A percentile compares a stretch with the other conserved stretches of the same genome.
phyloP scores from a whole-genome alignment of 345 rosid genomes.

The Hibiscus syriacus region DNA sequence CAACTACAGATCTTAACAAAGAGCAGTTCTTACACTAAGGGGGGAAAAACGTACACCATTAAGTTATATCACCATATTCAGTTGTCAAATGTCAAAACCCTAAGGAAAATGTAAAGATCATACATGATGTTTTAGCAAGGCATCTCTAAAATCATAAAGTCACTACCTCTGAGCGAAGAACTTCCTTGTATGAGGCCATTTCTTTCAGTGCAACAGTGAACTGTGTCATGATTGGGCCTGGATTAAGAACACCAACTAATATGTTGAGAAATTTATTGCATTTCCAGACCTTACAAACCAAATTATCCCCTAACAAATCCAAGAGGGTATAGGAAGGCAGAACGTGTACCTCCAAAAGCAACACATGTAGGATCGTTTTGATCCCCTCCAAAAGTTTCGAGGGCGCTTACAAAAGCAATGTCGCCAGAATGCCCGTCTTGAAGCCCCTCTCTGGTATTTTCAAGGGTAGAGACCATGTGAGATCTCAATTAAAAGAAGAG shows the following conservation, averaged over 20 bases:
- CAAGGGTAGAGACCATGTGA: neutral
- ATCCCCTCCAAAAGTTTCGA: constrained; percentile 67
- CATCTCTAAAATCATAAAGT: too few relatives aligned
- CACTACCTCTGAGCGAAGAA: constrained; percentile 67
- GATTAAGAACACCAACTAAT: constrained; percentile 7
- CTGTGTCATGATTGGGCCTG: constrained; percentile 70
- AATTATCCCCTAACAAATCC: too few relatives aligned
- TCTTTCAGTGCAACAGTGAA: constrained; percentile 65
- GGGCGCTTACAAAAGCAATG: constrained; percentile 58
- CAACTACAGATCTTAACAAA: neutral
- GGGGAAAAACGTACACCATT: too few relatives aligned
- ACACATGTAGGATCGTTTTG: constrained; percentile 62
- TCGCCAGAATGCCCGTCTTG: constrained; percentile 61
- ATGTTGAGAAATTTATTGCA: constrained; percentile 5
- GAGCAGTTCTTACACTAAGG: neutral
- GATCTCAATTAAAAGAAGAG: neutral
- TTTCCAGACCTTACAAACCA: too few relatives aligned
- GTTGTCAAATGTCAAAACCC: too few relatives aligned
- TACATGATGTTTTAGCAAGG: too few relatives aligned
- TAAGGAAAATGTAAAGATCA: too few relatives aligned
- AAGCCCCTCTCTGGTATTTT: constrained; percentile 49
- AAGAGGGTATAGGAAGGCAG: neutral
- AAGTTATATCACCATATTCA: too few relatives aligned
- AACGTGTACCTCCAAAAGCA: constrained; percentile 70
- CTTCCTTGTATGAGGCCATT: constrained; percentile 71